Base-by-base conservation (phyloP, 2,329 filamentous ascomycete species). In the Leptoxyphium fumago region DNA sequence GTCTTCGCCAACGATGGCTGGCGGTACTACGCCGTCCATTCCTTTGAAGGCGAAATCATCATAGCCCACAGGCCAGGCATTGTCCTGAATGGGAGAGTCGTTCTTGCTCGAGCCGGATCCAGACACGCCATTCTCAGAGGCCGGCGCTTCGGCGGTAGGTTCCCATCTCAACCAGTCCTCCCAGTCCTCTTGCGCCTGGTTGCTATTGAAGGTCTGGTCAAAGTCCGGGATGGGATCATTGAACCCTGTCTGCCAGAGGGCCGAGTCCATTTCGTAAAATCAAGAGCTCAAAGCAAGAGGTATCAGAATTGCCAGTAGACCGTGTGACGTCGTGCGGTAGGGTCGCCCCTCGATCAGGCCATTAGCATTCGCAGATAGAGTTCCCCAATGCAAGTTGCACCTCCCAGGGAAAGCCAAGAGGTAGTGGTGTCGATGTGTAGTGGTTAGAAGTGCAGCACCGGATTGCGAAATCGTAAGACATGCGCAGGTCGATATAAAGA, bases 151-250 rank as follows among this genome's bases (percentile, higher is more conserved):
- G 8, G 52, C 54, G 32, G 62, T 56, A 40, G 65, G 64, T 53
- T 70, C 65, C 64, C 65, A 70, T 45, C 64, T 58, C 60, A 70
- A 64, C 64, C 65, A 70, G 39, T 70, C 63, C 51, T 64, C 66
- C 66, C 67, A 70, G 50, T 63, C 61, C 41, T 62, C 56, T 41
- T 57, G 56, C 39, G 43, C 51, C 17, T 50, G 43, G 29, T 41
- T 43, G 10, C 34, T 41, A 10, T 44, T 40, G 18, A 46, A 46
- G 34, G 41, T 29, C 11, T 42, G 43, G 15, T 41, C 21, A 40
- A 46, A 42, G 36, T 44, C 41, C 13, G 38, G 38, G 13, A 40
- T 14, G 5, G 38, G 11, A 5, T 40, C 14, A 21, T 21, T 13
- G 18, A 40, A 18, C 21, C 38, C 38, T 40, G 38, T 14, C 18